Percentiles rank a stretch among this genome's conserved stretches.
These are phyloP conservation scores for Parascedosporium putredinis DNA, from an alignment of 2,329 filamentous ascomycete species.

Conservation along the genomic window DNA sequence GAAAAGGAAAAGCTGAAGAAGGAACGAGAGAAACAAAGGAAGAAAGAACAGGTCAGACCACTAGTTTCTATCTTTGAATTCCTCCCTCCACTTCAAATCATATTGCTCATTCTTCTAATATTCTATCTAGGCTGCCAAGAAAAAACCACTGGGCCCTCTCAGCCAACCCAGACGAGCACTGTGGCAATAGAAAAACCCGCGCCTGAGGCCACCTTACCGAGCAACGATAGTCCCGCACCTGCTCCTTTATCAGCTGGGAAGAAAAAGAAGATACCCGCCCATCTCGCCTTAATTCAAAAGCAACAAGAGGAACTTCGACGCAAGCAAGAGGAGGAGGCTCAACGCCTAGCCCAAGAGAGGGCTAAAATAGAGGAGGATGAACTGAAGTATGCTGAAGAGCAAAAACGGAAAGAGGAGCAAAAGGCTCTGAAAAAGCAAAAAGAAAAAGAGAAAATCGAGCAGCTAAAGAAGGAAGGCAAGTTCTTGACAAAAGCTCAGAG, in stretches of 20 bases:
- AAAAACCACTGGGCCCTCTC: constrained; percentile 44
- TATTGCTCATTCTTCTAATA: constrained; percentile 8
- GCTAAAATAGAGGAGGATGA: constrained; percentile 57
- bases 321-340: constrained; percentile 56
- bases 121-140: constrained; percentile 63
- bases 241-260: constrained; percentile 41
- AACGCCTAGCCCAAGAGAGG: constrained; percentile 51
- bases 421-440: constrained; percentile 72
- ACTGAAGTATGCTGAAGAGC: constrained; percentile 54
- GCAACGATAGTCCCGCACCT: constrained; percentile 21
- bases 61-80: neutral
- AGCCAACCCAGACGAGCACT: constrained; percentile 16
- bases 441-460: constrained; percentile 77
- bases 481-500: constrained; percentile 79
- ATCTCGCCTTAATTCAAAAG: constrained; percentile 63
- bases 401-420: constrained; percentile 59
- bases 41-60: constrained; percentile 71
- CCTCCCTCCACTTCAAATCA: neutral
- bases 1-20: constrained; percentile 98
- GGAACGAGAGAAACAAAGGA: constrained; percentile 94
- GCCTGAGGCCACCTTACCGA: constrained; percentile 11
- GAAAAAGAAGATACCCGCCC: constrained; percentile 85
- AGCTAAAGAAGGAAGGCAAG: constrained; percentile 80
- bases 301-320: constrained; percentile 69
- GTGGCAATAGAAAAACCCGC: constrained; percentile 15